A percentile compares a stretch with the other conserved stretches of the same genome.
Evolutionary conservation across 2,329 filamentous ascomycete species (phyloP).

Genomic region (Geosmithia morbida): DNA sequence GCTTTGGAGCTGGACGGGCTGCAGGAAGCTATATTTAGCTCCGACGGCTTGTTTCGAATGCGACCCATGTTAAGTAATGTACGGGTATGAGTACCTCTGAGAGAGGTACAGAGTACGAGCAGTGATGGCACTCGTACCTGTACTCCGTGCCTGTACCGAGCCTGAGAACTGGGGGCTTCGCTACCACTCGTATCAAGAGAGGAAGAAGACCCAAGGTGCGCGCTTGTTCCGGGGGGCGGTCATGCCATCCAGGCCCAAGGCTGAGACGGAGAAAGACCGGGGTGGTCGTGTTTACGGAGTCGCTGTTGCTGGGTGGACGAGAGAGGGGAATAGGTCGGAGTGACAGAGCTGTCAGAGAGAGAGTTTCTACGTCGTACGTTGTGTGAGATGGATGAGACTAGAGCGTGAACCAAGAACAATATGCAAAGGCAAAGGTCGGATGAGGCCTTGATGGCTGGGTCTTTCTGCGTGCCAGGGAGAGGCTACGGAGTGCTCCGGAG

Average conservation of each 20-base stretch:
- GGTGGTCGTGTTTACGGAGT: background rate
- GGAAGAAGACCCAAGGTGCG: background rate
- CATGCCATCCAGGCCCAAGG: too few species aligned
- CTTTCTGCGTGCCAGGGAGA: too few species aligned
- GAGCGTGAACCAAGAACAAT: too few species aligned
- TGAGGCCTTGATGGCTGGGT: background rate
- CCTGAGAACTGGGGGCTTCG: background rate
- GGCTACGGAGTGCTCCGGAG: too few species aligned
- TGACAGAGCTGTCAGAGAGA: too few species aligned
- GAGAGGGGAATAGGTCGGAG: too few species aligned
- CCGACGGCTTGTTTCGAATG: constrained; percentile 11
- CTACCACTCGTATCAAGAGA: background rate
- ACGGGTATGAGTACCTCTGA: background rate
- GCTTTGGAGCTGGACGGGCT: constrained; percentile 15
- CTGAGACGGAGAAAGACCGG: background rate
- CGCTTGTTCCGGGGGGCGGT: background rate
- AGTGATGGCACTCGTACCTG: too few species aligned
- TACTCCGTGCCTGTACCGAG: too few species aligned
- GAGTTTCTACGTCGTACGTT: too few species aligned
- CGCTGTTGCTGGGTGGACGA: background rate
- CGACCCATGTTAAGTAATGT: background rate
- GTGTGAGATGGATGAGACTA: too few species aligned
- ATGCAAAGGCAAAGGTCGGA: background rate
- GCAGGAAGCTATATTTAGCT: constrained; percentile 18
- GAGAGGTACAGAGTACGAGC: too few species aligned